These are phyloP conservation scores for Conoideocrella luteorostrata DNA, from an alignment of 2,329 filamentous ascomycete genomes.

Conservation along the genomic window DNA sequence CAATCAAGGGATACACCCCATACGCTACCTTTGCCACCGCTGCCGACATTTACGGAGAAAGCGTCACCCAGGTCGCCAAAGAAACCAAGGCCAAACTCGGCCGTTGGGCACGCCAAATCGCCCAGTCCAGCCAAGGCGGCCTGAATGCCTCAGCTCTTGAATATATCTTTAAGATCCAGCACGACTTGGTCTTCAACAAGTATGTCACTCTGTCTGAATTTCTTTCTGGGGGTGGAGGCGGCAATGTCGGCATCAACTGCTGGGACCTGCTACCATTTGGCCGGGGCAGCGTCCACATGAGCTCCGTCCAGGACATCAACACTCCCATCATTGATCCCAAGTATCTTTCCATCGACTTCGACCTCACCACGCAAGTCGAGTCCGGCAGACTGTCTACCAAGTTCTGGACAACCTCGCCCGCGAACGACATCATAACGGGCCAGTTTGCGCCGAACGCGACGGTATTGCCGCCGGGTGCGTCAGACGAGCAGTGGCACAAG, in stretches of 20 bases:
- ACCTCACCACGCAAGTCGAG: conserved; percentile 22
- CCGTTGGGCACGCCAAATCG: conserved; percentile 24
- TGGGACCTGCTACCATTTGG: conserved; percentile 33
- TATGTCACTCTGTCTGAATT: conserved; percentile 41
- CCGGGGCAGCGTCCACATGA: conserved; percentile 34
- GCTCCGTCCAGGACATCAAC: conserved; percentile 25
- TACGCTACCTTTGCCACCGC: conserved; percentile 29
- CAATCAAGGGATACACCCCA: conserved; percentile 19
- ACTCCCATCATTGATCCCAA: conserved; percentile 30
- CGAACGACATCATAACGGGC: conserved; percentile 1
- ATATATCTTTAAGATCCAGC: conserved; percentile 35
- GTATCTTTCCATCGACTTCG: conserved; percentile 30
- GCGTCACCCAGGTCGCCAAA: conserved; percentile 16
- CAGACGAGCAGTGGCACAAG: conserved; percentile 11
- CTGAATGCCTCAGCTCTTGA: conserved; percentile 28
- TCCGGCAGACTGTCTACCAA: conserved; percentile 21
- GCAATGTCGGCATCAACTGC: conserved; percentile 28
- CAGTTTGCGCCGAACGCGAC: conserved; percentile 1
- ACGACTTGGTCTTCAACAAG: conserved; percentile 40
- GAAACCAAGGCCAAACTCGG: conserved; percentile 19
- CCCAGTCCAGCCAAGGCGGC: conserved; percentile 18
- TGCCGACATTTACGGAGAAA: conserved; percentile 26
- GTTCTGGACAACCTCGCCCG: conserved; percentile 25
- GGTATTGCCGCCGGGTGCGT: conserved; percentile 5
- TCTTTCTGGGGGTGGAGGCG: conserved; percentile 27